A percentile compares a stretch with the other conserved stretches of the same genome.
These are phyloP conservation scores for Jaltomata sinuosa DNA, from an alignment of 257 asterid genomes.

Conservation along the genomic window DNA sequence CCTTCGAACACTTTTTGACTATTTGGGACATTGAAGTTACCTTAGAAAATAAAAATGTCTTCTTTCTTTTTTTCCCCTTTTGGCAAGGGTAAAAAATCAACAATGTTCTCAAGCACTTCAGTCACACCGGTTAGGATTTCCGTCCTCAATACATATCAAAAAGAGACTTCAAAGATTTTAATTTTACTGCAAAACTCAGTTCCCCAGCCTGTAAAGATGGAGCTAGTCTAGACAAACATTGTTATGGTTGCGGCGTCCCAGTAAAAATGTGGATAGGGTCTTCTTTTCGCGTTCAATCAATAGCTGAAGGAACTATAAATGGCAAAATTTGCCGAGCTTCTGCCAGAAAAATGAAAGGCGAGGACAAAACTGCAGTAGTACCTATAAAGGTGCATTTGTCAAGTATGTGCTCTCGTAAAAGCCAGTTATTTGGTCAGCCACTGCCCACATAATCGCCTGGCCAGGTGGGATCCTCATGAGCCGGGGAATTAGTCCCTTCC, in stretches of 20 bases:
- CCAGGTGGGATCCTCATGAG: conserved; percentile 99
- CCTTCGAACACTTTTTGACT: background rate
- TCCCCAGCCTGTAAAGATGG: background rate
- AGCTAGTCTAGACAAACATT: background rate
- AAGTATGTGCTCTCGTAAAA: conserved; percentile 65
- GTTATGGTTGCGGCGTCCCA: background rate
- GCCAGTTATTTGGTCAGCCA: conserved; percentile 91
- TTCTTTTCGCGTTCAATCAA: background rate
- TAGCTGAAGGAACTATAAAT: background rate
- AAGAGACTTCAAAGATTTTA: background rate
- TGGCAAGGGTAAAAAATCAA: background rate
- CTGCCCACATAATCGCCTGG: conserved; percentile 96
- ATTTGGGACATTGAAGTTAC: background rate
- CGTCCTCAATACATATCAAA: background rate
- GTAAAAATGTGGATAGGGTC: background rate
- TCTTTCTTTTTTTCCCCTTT: background rate
- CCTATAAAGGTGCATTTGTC: conserved; percentile 25
- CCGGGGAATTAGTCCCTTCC: conserved; percentile 88
- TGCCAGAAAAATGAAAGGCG: background rate
- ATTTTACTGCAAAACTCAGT: background rate
- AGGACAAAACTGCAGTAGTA: background rate
- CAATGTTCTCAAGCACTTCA: background rate
- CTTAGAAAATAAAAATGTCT: background rate
- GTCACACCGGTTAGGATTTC: background rate
- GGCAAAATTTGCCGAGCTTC: background rate